Percentiles rank a stretch among this genome's conserved stretches.
phyloP scores from a whole-genome alignment of 2,329 filamentous ascomycete genomes.

The Xylariales sp. region DNA sequence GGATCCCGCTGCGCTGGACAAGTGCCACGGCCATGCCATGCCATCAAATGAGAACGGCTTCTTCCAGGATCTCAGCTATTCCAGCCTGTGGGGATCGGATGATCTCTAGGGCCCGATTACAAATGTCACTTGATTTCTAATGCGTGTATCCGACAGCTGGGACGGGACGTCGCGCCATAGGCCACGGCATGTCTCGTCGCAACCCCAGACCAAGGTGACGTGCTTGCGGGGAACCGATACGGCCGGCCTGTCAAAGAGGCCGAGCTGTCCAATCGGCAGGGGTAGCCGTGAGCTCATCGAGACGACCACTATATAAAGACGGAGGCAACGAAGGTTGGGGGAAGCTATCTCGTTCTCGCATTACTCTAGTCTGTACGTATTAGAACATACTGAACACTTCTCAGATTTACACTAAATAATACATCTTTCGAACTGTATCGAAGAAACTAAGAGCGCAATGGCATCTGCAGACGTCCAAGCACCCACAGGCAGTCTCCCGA shows the following conservation, averaged over 20 bases:
- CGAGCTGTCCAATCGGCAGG: constrained; percentile 20
- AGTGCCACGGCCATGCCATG: neutral
- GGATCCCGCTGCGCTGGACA: neutral
- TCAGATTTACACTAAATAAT: neutral
- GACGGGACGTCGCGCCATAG: constrained; percentile 27
- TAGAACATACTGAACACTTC: neutral
- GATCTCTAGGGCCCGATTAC: constrained; percentile 32
- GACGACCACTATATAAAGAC: constrained; percentile 25
- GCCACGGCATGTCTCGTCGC: constrained; percentile 37
- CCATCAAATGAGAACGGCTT: neutral
- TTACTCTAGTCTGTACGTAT: constrained; percentile 7
- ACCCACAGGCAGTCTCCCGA: constrained; percentile 38
- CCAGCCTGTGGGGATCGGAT: constrained; percentile 11
- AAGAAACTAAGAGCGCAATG: constrained; percentile 37
- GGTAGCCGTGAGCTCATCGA: constrained; percentile 29
- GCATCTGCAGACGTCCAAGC: constrained; percentile 46
- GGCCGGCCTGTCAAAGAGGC: constrained; percentile 6
- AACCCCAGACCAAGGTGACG: constrained; percentile 43
- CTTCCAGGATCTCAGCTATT: no score
- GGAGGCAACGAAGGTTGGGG: neutral
- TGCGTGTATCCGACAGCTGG: constrained; percentile 21
- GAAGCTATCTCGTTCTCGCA: constrained; percentile 7
- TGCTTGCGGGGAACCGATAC: constrained; percentile 47
- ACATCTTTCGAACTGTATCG: neutral
- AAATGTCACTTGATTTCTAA: constrained; percentile 44